Evolutionary conservation across 2,329 filamentous ascomycete genomes (phyloP).

Genomic region (Fusarium zealandicum): DNA sequence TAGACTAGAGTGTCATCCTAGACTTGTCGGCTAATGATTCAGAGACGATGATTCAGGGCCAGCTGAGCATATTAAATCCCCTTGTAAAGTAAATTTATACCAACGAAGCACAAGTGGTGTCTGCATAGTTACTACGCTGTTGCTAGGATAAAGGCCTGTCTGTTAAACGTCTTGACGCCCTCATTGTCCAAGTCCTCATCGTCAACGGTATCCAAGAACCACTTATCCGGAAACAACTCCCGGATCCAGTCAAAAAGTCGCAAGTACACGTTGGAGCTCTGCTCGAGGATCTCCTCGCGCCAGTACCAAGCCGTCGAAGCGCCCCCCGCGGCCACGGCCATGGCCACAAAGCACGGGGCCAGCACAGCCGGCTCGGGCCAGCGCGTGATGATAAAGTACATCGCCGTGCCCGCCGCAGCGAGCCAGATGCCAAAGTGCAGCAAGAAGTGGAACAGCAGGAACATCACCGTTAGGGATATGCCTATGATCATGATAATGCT

Average conservation of each 20-base stretch:
- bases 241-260: background rate
- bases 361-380: constrained; percentile 40
- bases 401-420: constrained; percentile 21
- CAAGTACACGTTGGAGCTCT: background rate
- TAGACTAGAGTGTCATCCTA: no score
- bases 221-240: constrained; percentile 7
- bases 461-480: background rate
- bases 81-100: no score
- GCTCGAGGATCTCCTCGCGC: constrained; percentile 5
- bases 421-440: constrained; percentile 31
- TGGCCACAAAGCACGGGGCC: constrained; percentile 36
- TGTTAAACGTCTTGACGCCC: constrained; percentile 10
- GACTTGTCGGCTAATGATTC: no score
- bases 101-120: no score
- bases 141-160: no score
- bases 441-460: background rate
- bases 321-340: constrained; percentile 20
- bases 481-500: background rate
- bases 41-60: no score
- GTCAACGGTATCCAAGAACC: constrained; percentile 19
- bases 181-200: constrained; percentile 25
- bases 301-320: constrained; percentile 18
- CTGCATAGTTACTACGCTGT: no score
- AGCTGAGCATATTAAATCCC: no score
- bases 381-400: constrained; percentile 42